These are phyloP conservation scores for Ustilago crameri DNA, from an alignment of 1,284 basidiomycete genomes.

Conservation along the genomic window DNA sequence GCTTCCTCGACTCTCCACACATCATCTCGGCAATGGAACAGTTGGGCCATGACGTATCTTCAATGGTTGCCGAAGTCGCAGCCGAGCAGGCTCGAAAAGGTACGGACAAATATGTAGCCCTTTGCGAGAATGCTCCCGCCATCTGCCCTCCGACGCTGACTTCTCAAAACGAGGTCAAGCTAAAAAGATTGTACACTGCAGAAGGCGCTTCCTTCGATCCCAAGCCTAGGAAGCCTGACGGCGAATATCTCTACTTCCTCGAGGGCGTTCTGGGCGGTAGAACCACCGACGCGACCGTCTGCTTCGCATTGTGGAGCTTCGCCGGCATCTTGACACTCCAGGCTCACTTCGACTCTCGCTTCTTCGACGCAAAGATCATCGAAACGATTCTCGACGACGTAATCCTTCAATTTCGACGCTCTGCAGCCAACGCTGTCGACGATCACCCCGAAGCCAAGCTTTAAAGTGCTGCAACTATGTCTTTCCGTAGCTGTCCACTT, in stretches of 20 bases:
- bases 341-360: conserved; percentile 31
- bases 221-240: conserved; percentile 8
- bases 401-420: conserved; percentile 8
- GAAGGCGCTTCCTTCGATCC: conserved; percentile 15
- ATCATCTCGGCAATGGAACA: conserved; percentile 26
- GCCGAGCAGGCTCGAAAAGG: conserved; percentile 15
- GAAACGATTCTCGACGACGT: conserved; percentile 27
- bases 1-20: conserved; percentile 21
- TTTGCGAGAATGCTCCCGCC: conserved; percentile 25
- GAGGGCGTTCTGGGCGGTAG: conserved; percentile 10
- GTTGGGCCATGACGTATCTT: conserved; percentile 9
- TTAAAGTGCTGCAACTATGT: too few relatives aligned
- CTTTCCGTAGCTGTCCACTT: too few relatives aligned
- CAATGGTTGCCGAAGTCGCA: conserved; percentile 12
- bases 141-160: conserved; percentile 30
- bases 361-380: conserved; percentile 32
- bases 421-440: conserved; percentile 5
- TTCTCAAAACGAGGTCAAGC: conserved; percentile 21
- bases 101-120: conserved; percentile 16
- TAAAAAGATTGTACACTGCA: conserved; percentile 22
- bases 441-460: conserved; percentile 22
- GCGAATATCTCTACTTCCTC: conserved; percentile 11
- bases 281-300: conserved; percentile 31
- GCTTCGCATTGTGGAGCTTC: conserved; percentile 25
- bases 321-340: conserved; percentile 17